Evolutionary conservation across 441 rosid genomes (phyloP).

Genomic region (Theobroma grandiflorum): DNA sequence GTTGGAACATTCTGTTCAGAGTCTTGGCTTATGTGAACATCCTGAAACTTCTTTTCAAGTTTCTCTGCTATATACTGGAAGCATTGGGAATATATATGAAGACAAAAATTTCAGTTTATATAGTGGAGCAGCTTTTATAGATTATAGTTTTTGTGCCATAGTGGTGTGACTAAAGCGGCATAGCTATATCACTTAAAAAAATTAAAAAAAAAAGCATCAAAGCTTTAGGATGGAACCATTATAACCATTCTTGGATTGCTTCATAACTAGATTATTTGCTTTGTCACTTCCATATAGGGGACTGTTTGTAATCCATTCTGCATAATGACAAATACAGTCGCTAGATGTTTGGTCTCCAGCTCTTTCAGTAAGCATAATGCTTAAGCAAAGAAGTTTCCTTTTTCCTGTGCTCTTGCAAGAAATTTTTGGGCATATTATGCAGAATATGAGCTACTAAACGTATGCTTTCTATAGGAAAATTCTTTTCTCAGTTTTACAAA

Average conservation of each 20-base stretch:
- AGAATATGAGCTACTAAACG: constrained; percentile 7
- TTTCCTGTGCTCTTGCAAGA: not conserved
- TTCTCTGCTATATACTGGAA: not conserved
- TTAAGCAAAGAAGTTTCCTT: not conserved
- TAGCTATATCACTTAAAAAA: not conserved
- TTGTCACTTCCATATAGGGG: constrained; percentile 16
- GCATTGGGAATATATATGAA: not conserved
- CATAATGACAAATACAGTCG: not conserved
- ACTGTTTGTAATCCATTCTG: not conserved
- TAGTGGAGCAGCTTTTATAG: not conserved
- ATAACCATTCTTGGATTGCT: not conserved
- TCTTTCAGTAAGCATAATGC: constrained; percentile 6
- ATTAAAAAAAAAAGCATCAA: not conserved
- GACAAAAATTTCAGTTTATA: not conserved
- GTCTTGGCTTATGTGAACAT: constrained; percentile 9
- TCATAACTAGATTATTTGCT: not conserved
- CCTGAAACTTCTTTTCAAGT: not conserved
- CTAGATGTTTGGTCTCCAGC: not conserved
- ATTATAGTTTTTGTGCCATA: not conserved
- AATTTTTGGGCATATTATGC: constrained; percentile 8
- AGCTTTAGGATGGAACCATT: not conserved
- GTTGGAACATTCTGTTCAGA: constrained; percentile 1
- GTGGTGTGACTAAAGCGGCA: not conserved
- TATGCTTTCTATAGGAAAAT: constrained; percentile 10
- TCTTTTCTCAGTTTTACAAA: not conserved